Conservation (phyloP, 2,329 filamentous ascomycete genomes). For the Cladophialophora immunda region DNA sequence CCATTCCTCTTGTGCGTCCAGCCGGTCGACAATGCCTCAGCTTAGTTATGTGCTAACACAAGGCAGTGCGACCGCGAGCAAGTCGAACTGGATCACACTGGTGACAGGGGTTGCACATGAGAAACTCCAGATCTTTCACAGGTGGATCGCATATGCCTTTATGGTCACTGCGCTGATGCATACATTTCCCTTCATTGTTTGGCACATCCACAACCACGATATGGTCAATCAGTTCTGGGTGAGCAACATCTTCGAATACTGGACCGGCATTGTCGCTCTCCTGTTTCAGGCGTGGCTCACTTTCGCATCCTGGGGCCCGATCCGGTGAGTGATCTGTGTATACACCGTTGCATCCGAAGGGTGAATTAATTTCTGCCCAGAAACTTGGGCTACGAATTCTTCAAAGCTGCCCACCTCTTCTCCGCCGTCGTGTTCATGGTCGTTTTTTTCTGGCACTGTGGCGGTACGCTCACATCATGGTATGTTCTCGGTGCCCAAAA, state of each 20-base stretch:
- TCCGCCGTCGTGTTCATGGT: constrained; percentile 64
- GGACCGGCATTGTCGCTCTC: constrained; percentile 65
- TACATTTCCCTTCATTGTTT: constrained; percentile 68
- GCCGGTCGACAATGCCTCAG: neutral
- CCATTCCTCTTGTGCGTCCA: constrained; percentile 58
- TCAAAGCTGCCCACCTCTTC: constrained; percentile 66
- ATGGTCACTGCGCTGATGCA: constrained; percentile 66
- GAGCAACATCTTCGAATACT: constrained; percentile 52
- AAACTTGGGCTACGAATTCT: constrained; percentile 67
- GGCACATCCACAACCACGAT: constrained; percentile 58
- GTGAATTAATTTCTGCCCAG: constrained; percentile 45
- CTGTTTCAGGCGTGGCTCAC: constrained; percentile 65
- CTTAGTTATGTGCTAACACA: constrained; percentile 33
- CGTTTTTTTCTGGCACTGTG: constrained; percentile 69
- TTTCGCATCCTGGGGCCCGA: constrained; percentile 60
- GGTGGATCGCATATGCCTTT: constrained; percentile 64
- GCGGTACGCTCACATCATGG: constrained; percentile 64
- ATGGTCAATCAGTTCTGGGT: constrained; percentile 58
- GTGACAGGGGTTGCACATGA: constrained; percentile 66
- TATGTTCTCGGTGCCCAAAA: constrained; percentile 35
- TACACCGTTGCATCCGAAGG: neutral
- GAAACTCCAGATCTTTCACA: constrained; percentile 65
- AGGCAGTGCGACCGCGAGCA: constrained; percentile 57
- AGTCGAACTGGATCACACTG: constrained; percentile 64
- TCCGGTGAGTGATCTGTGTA: constrained; percentile 55